Conservation (phyloP, 2,329 filamentous ascomycete species). For the Ophiostoma ulmi region DNA sequence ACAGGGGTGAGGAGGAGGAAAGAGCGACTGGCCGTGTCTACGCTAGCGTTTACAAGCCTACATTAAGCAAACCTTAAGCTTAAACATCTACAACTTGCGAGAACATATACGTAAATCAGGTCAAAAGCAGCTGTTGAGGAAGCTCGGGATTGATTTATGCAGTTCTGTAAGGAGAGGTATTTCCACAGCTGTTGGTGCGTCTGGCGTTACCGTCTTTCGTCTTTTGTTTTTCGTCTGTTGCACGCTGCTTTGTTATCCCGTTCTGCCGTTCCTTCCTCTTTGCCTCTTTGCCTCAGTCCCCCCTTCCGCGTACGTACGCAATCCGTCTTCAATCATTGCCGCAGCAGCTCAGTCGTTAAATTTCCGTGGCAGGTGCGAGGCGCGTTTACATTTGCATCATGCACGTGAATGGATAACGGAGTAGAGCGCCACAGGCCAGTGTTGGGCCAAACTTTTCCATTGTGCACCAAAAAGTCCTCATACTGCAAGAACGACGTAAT, state of each 20-base stretch:
- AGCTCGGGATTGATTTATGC: neutral
- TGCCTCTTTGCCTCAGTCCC: neutral
- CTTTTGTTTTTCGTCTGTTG: neutral
- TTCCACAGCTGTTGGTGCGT: neutral
- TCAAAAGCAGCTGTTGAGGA: neutral
- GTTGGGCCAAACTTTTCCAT: neutral
- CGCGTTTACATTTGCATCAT: slow-evolving; percentile 1
- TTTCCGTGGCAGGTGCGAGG: slow-evolving; percentile 3
- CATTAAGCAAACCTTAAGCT: neutral
- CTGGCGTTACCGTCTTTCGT: neutral
- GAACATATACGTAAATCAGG: neutral
- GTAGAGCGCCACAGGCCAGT: neutral
- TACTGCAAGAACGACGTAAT: slow-evolving; percentile 7
- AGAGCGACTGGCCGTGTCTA: neutral
- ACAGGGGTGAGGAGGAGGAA: neutral
- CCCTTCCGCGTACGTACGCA: neutral
- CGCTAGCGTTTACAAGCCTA: slow-evolving; percentile 8
- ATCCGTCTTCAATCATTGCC: neutral
- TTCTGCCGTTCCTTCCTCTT: neutral
- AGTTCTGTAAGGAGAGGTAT: neutral
- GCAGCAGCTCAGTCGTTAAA: neutral
- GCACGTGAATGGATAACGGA: neutral
- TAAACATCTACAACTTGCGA: neutral
- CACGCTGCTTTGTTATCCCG: neutral
- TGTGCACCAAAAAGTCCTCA: neutral